These are phyloP conservation scores for Pistacia integerrima DNA, from an alignment of 345 rosid species.

Conservation along the genomic window DNA sequence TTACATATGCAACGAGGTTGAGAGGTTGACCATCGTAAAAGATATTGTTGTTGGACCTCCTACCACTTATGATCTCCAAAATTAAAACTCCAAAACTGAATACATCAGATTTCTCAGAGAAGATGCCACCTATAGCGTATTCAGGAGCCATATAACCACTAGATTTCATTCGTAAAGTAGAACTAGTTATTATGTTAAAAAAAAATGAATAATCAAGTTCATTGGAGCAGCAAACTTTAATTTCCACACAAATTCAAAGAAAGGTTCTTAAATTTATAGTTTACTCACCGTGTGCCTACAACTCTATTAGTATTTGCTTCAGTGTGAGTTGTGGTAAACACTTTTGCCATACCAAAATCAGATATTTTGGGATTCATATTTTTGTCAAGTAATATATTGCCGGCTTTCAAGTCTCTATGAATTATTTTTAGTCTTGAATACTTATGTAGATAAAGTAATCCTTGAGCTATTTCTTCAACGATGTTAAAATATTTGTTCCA, in stretches of 20 bases:
- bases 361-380: constrained; percentile 23
- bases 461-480: constrained; percentile 11
- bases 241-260: too few relatives aligned
- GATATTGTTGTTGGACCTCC: constrained; percentile 4
- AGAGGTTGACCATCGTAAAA: neutral
- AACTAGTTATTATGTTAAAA: neutral
- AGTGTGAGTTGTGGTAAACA: neutral
- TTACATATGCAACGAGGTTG: constrained; percentile 24
- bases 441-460: constrained; percentile 12
- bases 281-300: constrained; percentile 17
- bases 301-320: constrained; percentile 4
- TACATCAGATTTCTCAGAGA: constrained; percentile 32
- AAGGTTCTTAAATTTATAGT: too few relatives aligned
- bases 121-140: constrained; percentile 22
- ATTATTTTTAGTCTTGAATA: constrained; percentile 11
- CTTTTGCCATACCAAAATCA: constrained; percentile 29
- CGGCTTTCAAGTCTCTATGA: constrained; percentile 22
- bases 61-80: constrained; percentile 23
- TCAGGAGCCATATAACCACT: constrained; percentile 30
- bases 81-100: constrained; percentile 25
- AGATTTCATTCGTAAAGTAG: neutral
- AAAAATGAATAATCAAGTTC: neutral
- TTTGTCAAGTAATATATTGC: constrained; percentile 26
- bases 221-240: neutral
- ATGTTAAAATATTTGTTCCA: constrained; percentile 1